Conservation (phyloP, 345 rosid genomes). For the Cardamine chenopodiifolia region DNA sequence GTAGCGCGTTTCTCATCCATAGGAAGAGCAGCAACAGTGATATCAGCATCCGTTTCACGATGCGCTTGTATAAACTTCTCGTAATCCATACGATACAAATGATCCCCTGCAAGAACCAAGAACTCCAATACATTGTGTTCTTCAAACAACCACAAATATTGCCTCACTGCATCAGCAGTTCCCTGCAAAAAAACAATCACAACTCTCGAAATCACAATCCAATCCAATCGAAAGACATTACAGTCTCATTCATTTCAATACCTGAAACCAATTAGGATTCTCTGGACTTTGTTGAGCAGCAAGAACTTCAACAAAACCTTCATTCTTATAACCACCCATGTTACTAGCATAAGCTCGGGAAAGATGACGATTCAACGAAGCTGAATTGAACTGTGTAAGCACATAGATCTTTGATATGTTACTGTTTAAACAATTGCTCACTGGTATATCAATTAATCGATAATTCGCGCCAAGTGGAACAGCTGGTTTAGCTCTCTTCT, state of each 20-base stretch:
- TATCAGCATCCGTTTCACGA: conserved; percentile 95
- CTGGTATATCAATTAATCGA: conserved; percentile 92
- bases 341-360: conserved; percentile 94
- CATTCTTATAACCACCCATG: conserved; percentile 97
- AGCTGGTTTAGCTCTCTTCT: conserved; percentile 98
- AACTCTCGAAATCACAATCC: neutral
- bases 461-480: conserved; percentile 96
- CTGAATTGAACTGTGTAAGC: conserved; percentile 95
- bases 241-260: conserved; percentile 6
- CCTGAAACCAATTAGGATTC: conserved; percentile 99
- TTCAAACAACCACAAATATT: conserved; percentile 94
- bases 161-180: conserved; percentile 97
- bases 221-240: neutral
- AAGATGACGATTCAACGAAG: conserved; percentile 92
- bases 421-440: conserved; percentile 95
- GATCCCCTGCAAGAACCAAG: conserved; percentile 95
- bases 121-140: conserved; percentile 95
- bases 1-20: conserved; percentile 95
- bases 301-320: conserved; percentile 98
- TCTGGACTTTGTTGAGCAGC: conserved; percentile 99
- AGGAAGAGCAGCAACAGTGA: conserved; percentile 96
- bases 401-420: conserved; percentile 90
- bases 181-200: conserved; percentile 55
- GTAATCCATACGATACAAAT: conserved; percentile 95
- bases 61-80: conserved; percentile 97